phyloP scores from a whole-genome alignment of 2,329 filamentous ascomycete genomes.

The Hypomyces rosellus region DNA sequence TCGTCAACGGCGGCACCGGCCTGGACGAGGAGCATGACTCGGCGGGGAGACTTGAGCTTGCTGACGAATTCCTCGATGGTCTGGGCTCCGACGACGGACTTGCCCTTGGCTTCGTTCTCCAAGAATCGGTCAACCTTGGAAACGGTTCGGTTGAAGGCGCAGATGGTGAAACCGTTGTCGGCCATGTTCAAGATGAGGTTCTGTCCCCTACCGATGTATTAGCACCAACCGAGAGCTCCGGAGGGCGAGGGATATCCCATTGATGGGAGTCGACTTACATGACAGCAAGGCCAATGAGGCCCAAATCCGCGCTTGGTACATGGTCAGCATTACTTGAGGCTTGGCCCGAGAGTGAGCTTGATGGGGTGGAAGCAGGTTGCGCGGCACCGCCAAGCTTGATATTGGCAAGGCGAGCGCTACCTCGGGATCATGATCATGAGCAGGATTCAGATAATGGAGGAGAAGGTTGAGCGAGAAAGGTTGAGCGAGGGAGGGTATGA shows the following conservation, averaged over 20 bases:
- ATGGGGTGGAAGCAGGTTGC: constrained; percentile 27
- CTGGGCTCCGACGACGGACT: constrained; percentile 90
- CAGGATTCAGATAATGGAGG: constrained; percentile 24
- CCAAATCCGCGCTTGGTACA: constrained; percentile 71
- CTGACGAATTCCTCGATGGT: constrained; percentile 87
- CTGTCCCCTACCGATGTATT: constrained; percentile 50
- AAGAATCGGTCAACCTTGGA: constrained; percentile 96
- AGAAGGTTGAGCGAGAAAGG: not conserved
- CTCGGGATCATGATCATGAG: constrained; percentile 27
- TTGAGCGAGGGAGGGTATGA: constrained; percentile 1
- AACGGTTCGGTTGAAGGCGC: constrained; percentile 97
- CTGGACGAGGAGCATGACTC: constrained; percentile 98
- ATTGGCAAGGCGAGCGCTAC: constrained; percentile 68
- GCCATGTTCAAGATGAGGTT: constrained; percentile 88
- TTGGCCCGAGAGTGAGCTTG: constrained; percentile 19
- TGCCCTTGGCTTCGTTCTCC: constrained; percentile 87
- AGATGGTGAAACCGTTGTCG: constrained; percentile 90
- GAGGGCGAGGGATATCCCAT: not conserved
- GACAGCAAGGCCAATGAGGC: constrained; percentile 87
- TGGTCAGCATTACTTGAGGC: constrained; percentile 48
- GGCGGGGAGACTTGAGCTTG: constrained; percentile 96
- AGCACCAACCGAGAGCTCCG: too few relatives aligned
- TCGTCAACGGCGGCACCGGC: constrained; percentile 96
- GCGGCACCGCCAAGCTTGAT: constrained; percentile 62
- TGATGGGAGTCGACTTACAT: constrained; percentile 52